phyloP scores from a whole-genome alignment of 2,329 filamentous ascomycete genomes.

The Aureobasidium sp. region DNA sequence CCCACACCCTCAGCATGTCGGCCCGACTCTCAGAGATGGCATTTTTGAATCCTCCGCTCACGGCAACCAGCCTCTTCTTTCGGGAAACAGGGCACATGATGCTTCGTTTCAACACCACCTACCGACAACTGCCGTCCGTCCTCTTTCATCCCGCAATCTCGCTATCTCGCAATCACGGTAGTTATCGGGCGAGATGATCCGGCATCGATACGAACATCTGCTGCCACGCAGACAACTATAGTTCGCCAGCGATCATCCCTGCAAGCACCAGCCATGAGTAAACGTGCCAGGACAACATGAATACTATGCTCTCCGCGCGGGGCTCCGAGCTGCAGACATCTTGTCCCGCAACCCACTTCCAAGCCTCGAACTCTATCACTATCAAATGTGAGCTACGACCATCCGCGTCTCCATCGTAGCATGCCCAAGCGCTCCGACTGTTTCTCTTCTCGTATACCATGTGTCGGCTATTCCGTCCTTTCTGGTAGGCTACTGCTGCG shows the following conservation, averaged over 20 bases:
- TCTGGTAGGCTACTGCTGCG: not conserved
- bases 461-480: conserved; percentile 1
- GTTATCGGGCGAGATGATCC: not conserved
- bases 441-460: not conserved
- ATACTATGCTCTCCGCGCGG: not conserved
- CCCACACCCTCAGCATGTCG: not conserved
- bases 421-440: not conserved
- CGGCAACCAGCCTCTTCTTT: conserved; percentile 1
- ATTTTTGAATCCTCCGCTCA: not conserved
- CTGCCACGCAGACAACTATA: not conserved
- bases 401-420: not conserved
- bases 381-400: not conserved
- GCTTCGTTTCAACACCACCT: not conserved
- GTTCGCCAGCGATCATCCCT: not conserved
- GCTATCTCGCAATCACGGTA: not conserved
- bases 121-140: not conserved
- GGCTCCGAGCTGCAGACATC: not conserved
- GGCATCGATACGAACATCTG: too few species aligned
- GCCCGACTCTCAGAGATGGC: not conserved
- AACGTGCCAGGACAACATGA: not conserved
- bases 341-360: conserved; percentile 2
- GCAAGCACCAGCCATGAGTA: not conserved
- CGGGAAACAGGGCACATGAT: not conserved
- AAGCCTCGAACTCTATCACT: conserved; percentile 1
- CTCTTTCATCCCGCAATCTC: not conserved